phyloP scores from a whole-genome alignment of 2,329 filamentous ascomycete genomes.

The Amauroascus niger region DNA sequence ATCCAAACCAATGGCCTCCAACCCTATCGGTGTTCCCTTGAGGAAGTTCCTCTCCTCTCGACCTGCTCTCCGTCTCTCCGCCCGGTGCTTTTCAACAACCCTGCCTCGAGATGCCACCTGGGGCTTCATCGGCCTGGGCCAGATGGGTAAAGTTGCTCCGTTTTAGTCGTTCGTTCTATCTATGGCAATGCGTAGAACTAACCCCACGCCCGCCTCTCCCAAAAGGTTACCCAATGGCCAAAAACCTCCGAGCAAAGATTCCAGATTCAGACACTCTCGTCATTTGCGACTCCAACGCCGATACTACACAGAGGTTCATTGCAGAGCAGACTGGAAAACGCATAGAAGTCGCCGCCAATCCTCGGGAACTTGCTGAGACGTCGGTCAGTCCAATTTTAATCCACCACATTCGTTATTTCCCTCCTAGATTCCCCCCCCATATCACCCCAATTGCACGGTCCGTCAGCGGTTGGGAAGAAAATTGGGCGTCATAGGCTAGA shows the following conservation, averaged over 20 bases:
- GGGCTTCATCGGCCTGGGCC: conserved; percentile 52
- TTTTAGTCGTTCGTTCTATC: background rate
- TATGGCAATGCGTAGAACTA: background rate
- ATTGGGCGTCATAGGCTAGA: background rate
- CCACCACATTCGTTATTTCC: background rate
- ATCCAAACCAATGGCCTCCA: background rate
- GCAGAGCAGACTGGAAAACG: conserved; percentile 43
- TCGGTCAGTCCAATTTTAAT: conserved; percentile 45
- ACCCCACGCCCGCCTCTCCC: background rate
- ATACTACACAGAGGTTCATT: conserved; percentile 48
- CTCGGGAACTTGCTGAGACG: conserved; percentile 56
- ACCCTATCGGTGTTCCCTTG: conserved; percentile 5
- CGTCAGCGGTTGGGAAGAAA: no score
- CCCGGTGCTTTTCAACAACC: conserved; percentile 40
- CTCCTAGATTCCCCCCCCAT: background rate
- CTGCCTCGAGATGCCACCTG: conserved; percentile 41
- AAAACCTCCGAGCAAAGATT: conserved; percentile 58
- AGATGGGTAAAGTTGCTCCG: conserved; percentile 49
- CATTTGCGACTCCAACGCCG: conserved; percentile 56
- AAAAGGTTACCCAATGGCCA: conserved; percentile 63
- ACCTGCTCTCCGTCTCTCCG: background rate
- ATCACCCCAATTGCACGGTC: no score
- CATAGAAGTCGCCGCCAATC: conserved; percentile 48
- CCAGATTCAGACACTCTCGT: conserved; percentile 52
- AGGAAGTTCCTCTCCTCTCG: conserved; percentile 10